These are phyloP conservation scores for Apiotrichum sp. DNA, from an alignment of 1,284 basidiomycete species.

Conservation along the genomic window DNA sequence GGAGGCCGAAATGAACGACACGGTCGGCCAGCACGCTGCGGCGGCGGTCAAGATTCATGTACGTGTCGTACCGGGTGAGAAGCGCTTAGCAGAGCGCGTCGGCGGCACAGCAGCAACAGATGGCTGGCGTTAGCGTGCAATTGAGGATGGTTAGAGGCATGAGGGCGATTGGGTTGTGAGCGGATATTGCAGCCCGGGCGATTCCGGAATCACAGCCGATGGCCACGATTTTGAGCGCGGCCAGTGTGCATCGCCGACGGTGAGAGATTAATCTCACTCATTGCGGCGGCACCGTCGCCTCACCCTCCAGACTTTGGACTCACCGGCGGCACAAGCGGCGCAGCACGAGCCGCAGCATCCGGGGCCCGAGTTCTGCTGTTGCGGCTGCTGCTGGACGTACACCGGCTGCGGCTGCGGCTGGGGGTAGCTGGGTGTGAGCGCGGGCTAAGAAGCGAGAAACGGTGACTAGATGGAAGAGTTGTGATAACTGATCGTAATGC, in stretches of 20 bases:
- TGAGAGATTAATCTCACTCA: too few relatives aligned
- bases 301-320: constrained; percentile 7
- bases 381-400: constrained; percentile 36
- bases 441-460: too few relatives aligned
- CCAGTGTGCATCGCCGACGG: too few relatives aligned
- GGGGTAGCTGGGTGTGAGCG: constrained; percentile 25
- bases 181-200: too few relatives aligned
- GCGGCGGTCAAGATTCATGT: not conserved
- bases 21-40: not conserved
- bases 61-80: too few relatives aligned
- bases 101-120: constrained; percentile 41
- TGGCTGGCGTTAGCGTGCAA: constrained; percentile 15
- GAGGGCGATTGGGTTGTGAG: not conserved
- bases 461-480: too few relatives aligned
- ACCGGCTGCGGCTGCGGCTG: constrained; percentile 42
- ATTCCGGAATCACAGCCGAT: too few relatives aligned
- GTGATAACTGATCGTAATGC: not conserved
- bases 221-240: too few relatives aligned
- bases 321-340: constrained; percentile 32
- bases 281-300: not conserved
- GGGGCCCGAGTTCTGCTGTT: constrained; percentile 16
- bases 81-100: constrained; percentile 22
- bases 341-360: constrained; percentile 30
- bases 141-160: not conserved
- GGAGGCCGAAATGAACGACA: too few relatives aligned